These are phyloP conservation scores for Penicillium ochrochloron DNA, from an alignment of 495 filamentous ascomycete genomes.

Conservation along the genomic window DNA sequence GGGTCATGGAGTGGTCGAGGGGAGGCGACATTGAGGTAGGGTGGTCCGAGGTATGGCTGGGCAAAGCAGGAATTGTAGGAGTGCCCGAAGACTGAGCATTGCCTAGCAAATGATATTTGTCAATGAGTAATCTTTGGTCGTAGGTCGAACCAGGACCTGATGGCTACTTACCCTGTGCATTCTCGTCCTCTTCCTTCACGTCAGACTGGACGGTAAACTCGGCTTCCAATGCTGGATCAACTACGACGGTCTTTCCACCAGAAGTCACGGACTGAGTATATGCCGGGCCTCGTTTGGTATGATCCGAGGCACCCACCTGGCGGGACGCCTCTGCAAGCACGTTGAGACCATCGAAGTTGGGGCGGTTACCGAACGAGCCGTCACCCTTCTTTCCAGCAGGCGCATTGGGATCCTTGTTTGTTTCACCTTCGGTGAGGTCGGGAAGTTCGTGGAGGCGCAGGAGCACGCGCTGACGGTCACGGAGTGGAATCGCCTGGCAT, in stretches of 20 bases:
- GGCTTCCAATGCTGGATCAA: slow-evolving; percentile 52
- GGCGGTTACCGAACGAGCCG: slow-evolving; percentile 49
- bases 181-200: slow-evolving; percentile 35
- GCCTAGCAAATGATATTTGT: slow-evolving; percentile 27
- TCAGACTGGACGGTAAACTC: slow-evolving; percentile 47
- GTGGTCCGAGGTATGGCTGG: slow-evolving; percentile 39
- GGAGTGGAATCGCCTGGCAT: slow-evolving; percentile 72
- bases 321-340: slow-evolving; percentile 83
- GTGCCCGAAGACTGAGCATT: slow-evolving; percentile 38
- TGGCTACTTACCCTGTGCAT: slow-evolving; percentile 29
- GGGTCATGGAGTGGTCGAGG: slow-evolving; percentile 45
- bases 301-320: slow-evolving; percentile 61
- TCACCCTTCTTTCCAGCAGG: slow-evolving; percentile 39
- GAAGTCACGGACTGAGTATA: slow-evolving; percentile 53
- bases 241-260: slow-evolving; percentile 53
- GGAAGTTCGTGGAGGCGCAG: slow-evolving; percentile 59
- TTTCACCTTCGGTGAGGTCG: slow-evolving; percentile 43
- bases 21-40: slow-evolving; percentile 48
- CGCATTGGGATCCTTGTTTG: slow-evolving; percentile 36
- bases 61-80: slow-evolving; percentile 40
- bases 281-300: slow-evolving; percentile 45
- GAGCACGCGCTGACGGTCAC: slow-evolving; percentile 68
- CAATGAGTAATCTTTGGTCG: slow-evolving; percentile 18
- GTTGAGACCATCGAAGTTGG: slow-evolving; percentile 74
- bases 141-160: neutral